Percentiles rank a stretch among this genome's conserved stretches.
Evolutionary conservation across 2,329 filamentous ascomycete species (phyloP).

Genomic region (Aspergillus novoparasiticus): DNA sequence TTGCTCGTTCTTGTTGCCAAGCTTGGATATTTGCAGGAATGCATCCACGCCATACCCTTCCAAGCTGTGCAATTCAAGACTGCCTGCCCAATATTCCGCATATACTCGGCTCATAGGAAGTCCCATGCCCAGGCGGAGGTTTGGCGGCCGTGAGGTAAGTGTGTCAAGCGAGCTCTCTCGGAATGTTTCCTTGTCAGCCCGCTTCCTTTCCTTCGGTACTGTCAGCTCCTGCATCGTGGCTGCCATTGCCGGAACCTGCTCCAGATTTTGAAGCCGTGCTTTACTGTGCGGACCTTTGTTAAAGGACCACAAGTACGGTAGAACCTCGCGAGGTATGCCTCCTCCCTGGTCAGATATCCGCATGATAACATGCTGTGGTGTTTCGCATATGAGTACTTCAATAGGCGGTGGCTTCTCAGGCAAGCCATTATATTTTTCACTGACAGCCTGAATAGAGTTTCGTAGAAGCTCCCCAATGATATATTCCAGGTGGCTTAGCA

Average conservation of each 20-base stretch:
- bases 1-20: constrained; percentile 98
- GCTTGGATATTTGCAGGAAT: constrained; percentile 91
- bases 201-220: constrained; percentile 42
- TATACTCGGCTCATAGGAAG: constrained; percentile 92
- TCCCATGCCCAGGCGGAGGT: constrained; percentile 87
- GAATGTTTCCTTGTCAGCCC: constrained; percentile 36
- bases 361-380: constrained; percentile 92
- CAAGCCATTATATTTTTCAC: constrained; percentile 67
- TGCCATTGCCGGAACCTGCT: constrained; percentile 84
- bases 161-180: constrained; percentile 72
- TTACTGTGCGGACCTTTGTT: constrained; percentile 84
- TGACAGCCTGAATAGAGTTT: constrained; percentile 90
- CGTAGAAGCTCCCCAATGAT: constrained; percentile 93
- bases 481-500: constrained; percentile 93
- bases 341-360: constrained; percentile 94
- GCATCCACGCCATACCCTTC: constrained; percentile 96
- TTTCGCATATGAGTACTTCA: constrained; percentile 92
- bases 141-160: constrained; percentile 79
- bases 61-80: constrained; percentile 83
- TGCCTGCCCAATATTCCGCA: constrained; percentile 97
- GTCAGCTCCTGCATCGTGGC: constrained; percentile 89
- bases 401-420: constrained; percentile 70
- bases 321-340: constrained; percentile 79
- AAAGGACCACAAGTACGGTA: constrained; percentile 95
- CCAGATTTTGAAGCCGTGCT: constrained; percentile 79